A percentile compares a stretch with the other conserved stretches of the same genome.
Evolutionary conservation across 164 flowering plant species (phyloP).

Genomic region (Echeveria elegans): DNA sequence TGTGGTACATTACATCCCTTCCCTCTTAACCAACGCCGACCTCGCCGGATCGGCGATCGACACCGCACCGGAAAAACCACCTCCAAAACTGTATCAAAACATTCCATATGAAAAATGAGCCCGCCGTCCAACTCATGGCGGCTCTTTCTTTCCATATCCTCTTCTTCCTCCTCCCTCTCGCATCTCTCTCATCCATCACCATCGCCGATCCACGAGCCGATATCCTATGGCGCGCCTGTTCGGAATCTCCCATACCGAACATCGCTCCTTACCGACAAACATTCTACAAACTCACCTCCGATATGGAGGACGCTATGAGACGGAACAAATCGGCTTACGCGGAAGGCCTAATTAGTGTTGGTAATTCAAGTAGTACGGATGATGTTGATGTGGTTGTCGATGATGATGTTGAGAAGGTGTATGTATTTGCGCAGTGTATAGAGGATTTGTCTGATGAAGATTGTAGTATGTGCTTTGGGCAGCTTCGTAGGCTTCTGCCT

Average conservation of each 20-base stretch:
- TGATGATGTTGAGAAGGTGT: background rate
- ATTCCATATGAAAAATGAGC: too few species aligned
- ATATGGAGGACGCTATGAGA: constrained; percentile 5
- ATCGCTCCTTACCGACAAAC: background rate
- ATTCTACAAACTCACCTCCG: background rate
- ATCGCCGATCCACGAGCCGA: constrained; percentile 9
- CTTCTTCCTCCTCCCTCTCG: background rate
- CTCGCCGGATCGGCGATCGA: background rate
- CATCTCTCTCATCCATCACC: background rate
- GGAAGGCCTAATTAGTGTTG: too few species aligned
- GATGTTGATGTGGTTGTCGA: constrained; percentile 1
- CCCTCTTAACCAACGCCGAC: too few species aligned
- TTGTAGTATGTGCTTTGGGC: constrained; percentile 21
- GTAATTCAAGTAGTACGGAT: background rate
- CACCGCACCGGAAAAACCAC: too few species aligned
- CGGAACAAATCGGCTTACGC: constrained; percentile 8
- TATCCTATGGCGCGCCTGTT: constrained; percentile 10
- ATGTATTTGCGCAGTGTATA: constrained; percentile 28
- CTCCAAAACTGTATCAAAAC: too few species aligned
- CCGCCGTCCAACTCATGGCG: too few species aligned
- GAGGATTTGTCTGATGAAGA: constrained; percentile 21
- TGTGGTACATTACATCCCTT: background rate
- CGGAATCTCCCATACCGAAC: background rate
- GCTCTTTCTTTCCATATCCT: background rate
- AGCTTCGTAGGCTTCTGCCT: constrained; percentile 10